Percentiles rank a stretch among this genome's conserved stretches.
phyloP scores from a whole-genome alignment of 805 yeast genomes.

The Candida taoyuanica region DNA sequence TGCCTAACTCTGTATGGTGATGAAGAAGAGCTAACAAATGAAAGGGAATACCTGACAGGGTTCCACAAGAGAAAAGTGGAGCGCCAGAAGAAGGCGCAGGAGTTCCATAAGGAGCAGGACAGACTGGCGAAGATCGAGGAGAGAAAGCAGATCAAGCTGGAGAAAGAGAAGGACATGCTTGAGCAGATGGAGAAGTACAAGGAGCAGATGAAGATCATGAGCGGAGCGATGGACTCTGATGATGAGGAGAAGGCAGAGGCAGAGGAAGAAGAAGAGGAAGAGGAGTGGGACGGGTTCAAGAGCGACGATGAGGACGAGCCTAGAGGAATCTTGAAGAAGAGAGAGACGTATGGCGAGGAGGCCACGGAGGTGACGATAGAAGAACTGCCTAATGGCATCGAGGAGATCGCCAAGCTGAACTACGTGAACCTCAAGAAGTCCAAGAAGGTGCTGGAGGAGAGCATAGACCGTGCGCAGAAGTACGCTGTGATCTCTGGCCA shows the following conservation, averaged over 20 bases:
- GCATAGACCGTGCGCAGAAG: constrained; percentile 74
- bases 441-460: constrained; percentile 63
- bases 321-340: constrained; percentile 24
- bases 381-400: constrained; percentile 45
- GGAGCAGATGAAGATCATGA: constrained; percentile 34
- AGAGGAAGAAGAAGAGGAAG: constrained; percentile 27
- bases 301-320: constrained; percentile 26
- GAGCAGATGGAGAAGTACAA: constrained; percentile 58
- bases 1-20: background rate
- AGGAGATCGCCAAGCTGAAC: constrained; percentile 57
- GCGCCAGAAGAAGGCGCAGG: constrained; percentile 82
- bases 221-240: constrained; percentile 19
- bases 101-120: constrained; percentile 70
- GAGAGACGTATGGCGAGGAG: constrained; percentile 30
- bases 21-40: background rate
- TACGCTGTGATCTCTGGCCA: constrained; percentile 56
- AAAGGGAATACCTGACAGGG: constrained; percentile 78
- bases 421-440: constrained; percentile 68
- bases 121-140: constrained; percentile 70
- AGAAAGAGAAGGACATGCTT: constrained; percentile 60
- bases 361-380: constrained; percentile 45
- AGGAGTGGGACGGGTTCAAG: constrained; percentile 38
- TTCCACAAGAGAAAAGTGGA: constrained; percentile 91
- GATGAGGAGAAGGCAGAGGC: constrained; percentile 26
- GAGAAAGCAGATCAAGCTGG: constrained; percentile 63